phyloP scores from a whole-genome alignment of 208 protist species.

The Trypanosoma cruzi region DNA sequence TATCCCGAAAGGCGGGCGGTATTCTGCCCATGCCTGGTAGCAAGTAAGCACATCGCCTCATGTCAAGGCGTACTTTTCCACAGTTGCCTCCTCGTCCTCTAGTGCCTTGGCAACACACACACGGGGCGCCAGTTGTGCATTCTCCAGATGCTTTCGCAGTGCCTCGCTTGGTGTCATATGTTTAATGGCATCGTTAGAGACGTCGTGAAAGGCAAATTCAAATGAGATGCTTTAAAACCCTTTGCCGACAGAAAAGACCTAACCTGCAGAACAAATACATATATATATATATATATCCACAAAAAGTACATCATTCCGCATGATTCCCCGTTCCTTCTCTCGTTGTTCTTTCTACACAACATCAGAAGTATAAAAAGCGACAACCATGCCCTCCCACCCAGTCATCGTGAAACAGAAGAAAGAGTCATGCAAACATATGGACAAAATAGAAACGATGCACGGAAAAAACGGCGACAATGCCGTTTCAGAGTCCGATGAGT shows the following conservation, averaged over 20 bases:
- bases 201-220: slow-evolving; percentile 73
- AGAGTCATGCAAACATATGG: no score
- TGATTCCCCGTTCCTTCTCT: no score
- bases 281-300: neutral
- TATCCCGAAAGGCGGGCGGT: slow-evolving; percentile 86
- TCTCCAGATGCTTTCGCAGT: slow-evolving; percentile 85
- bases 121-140: slow-evolving; percentile 87
- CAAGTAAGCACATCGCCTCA: slow-evolving; percentile 90
- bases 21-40: slow-evolving; percentile 87
- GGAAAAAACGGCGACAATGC: no score
- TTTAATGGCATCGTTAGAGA: slow-evolving; percentile 74
- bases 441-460: no score
- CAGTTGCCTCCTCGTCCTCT: slow-evolving; percentile 61
- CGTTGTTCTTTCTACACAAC: no score
- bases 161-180: slow-evolving; percentile 84
- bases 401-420: no score
- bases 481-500: no score
- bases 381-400: no score
- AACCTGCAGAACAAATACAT: neutral
- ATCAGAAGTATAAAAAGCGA: no score
- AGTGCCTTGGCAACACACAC: slow-evolving; percentile 88
- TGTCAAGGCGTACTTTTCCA: slow-evolving; percentile 88
- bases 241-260: neutral
- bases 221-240: slow-evolving; percentile 37
- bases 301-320: no score